Evolutionary conservation across 176 grass and related monocot genomes (phyloP).

Genomic region (Triticum timopheevii): DNA sequence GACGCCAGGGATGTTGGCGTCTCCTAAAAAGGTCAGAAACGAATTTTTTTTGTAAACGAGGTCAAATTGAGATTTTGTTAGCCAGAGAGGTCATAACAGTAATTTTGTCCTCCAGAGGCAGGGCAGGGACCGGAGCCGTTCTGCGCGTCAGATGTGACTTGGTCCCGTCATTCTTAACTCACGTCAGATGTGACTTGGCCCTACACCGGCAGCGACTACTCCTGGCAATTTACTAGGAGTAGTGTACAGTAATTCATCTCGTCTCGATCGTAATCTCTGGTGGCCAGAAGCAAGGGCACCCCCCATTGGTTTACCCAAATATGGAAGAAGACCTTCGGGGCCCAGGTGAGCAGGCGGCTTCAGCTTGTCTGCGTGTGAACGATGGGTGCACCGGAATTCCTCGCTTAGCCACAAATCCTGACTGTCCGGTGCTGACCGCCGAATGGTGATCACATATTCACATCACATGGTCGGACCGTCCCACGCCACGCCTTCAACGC

Average conservation of each 20-base stretch:
- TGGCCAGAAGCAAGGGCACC: too few species aligned
- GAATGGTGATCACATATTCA: neutral
- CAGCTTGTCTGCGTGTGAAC: neutral
- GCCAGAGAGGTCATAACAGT: too few species aligned
- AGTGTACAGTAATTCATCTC: too few species aligned
- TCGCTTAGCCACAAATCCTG: neutral
- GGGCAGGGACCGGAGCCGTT: neutral
- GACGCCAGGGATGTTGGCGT: too few species aligned
- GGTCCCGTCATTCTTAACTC: neutral
- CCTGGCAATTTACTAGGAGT: neutral
- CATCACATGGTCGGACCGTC: neutral
- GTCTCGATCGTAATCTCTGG: too few species aligned
- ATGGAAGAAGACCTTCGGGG: too few species aligned
- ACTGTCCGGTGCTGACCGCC: neutral
- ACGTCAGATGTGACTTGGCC: fast-evolving
- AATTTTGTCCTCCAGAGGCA: too few species aligned
- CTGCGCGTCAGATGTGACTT: neutral
- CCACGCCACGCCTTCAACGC: neutral
- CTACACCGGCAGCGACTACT: neutral
- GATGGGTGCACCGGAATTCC: neutral
- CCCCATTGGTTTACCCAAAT: too few species aligned
- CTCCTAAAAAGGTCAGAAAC: too few species aligned
- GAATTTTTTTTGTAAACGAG: too few species aligned
- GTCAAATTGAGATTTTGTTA: too few species aligned
- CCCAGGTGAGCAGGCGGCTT: too few species aligned